A percentile compares a stretch with the other conserved stretches of the same genome.
Evolutionary conservation across 108 stramenopile species (phyloP).

Genomic region (Cylindrotheca closterium): DNA sequence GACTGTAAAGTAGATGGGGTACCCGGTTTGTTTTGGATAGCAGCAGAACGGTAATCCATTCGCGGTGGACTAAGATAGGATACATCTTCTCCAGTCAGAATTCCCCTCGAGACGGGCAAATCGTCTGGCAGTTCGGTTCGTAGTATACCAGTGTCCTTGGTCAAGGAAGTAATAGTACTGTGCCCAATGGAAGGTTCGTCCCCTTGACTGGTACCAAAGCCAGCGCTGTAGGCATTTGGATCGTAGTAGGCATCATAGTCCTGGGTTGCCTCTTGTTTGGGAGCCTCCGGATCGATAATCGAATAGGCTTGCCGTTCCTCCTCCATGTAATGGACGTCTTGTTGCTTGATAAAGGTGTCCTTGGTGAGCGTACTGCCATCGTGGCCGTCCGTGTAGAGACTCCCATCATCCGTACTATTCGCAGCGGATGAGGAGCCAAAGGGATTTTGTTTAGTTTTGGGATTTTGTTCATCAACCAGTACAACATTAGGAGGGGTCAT

Average conservation of each 20-base stretch:
- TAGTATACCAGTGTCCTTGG: neutral
- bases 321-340: neutral
- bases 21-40: no score
- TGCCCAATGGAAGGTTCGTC: neutral
- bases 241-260: neutral
- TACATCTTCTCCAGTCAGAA: neutral
- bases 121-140: neutral
- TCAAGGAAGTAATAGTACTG: neutral
- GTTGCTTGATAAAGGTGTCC: neutral
- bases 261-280: neutral
- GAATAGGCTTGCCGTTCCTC: neutral
- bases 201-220: no score
- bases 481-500: no score
- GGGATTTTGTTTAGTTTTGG: no score
- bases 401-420: no score
- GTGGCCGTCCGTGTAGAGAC: neutral
- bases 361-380: neutral
- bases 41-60: neutral
- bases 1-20: neutral
- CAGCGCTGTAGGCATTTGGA: neutral
- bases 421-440: no score
- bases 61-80: neutral
- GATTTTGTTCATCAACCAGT: no score
- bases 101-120: neutral
- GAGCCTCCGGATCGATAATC: neutral